phyloP scores from a whole-genome alignment of 2,329 filamentous ascomycete genomes.

The Myriosclerotinia curreyana region DNA sequence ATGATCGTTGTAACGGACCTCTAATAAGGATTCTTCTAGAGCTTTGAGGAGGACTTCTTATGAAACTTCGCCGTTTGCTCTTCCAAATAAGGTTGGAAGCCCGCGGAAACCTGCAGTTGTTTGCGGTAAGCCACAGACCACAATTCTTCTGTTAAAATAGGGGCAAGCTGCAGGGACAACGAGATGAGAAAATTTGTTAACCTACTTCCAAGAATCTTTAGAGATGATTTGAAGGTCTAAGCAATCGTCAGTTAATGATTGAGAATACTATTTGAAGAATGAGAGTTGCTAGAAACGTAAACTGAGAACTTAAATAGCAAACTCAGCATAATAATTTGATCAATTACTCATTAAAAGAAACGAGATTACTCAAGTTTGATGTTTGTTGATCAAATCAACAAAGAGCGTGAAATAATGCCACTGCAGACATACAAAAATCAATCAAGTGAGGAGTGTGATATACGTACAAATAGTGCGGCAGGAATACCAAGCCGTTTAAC shows the following conservation, averaged over 20 bases:
- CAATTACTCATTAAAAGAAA: background rate
- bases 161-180: slow-evolving; percentile 22
- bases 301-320: background rate
- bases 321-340: background rate
- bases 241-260: slow-evolving; percentile 2
- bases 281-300: background rate
- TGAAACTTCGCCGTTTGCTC: slow-evolving; percentile 30
- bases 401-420: background rate
- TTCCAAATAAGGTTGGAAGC: slow-evolving; percentile 28
- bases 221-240: slow-evolving; percentile 7
- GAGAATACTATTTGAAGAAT: background rate
- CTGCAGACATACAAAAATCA: background rate
- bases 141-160: slow-evolving; percentile 21
- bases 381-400: slow-evolving; percentile 4
- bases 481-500: background rate
- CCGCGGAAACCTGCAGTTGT: slow-evolving; percentile 30
- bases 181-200: background rate
- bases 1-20: slow-evolving; percentile 10
- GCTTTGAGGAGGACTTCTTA: slow-evolving; percentile 18
- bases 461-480: slow-evolving; percentile 9
- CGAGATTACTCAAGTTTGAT: slow-evolving; percentile 7
- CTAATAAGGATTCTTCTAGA: slow-evolving; percentile 20
- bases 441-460: background rate
- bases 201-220: slow-evolving; percentile 10
- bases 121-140: slow-evolving; percentile 28